These are phyloP conservation scores for Verticillium nubilum DNA, from an alignment of 2,329 filamentous ascomycete genomes.

Conservation along the genomic window DNA sequence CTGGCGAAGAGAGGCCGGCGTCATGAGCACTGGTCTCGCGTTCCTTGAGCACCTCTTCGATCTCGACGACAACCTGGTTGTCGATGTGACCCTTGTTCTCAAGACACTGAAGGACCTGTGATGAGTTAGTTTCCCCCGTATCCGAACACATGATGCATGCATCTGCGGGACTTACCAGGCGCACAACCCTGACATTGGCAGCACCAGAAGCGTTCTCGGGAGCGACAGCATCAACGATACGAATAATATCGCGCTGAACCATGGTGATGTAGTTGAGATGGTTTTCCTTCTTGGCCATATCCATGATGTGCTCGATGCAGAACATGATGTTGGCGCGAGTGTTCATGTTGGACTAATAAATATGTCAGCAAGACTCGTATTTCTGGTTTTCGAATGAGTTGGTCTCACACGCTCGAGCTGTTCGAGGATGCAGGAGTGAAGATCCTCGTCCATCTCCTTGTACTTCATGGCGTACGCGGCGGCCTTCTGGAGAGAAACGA, in stretches of 20 bases:
- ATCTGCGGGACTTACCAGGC: conserved; percentile 55
- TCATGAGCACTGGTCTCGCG: conserved; percentile 63
- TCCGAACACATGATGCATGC: conserved; percentile 14
- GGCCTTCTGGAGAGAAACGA: conserved; percentile 84
- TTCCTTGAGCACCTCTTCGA: conserved; percentile 78
- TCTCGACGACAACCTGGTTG: conserved; percentile 68
- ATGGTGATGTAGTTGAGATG: conserved; percentile 82
- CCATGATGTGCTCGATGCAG: conserved; percentile 93
- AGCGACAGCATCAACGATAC: conserved; percentile 87
- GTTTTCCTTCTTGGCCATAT: conserved; percentile 71
- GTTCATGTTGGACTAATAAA: conserved; percentile 67
- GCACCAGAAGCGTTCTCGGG: conserved; percentile 82
- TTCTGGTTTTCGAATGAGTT: background rate
- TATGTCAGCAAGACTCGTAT: background rate
- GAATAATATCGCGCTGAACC: conserved; percentile 89
- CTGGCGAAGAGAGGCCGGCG: conserved; percentile 45
- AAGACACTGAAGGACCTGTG: conserved; percentile 62
- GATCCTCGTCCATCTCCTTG: conserved; percentile 90
- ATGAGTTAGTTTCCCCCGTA: background rate
- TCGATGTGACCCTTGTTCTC: conserved; percentile 68
- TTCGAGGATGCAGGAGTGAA: conserved; percentile 95
- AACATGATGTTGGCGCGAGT: conserved; percentile 98
- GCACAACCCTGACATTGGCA: conserved; percentile 88
- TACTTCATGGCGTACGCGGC: conserved; percentile 94
- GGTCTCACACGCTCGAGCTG: conserved; percentile 73